These are phyloP conservation scores for Ceratobasidium papillatum DNA, from an alignment of 1,284 basidiomycete species.

Conservation along the genomic window DNA sequence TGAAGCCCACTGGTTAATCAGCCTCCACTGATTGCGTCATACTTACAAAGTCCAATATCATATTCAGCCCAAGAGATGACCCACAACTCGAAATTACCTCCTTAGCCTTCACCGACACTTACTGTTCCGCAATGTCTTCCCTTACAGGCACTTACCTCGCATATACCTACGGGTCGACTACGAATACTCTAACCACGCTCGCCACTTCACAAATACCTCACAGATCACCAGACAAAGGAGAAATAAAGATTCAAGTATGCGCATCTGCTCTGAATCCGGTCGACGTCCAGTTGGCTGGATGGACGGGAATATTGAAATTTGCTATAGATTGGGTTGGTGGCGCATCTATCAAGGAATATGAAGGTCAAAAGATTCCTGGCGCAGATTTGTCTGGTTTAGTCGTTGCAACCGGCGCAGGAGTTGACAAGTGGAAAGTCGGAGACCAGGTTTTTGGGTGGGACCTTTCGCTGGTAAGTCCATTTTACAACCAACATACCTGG, in stretches of 20 bases:
- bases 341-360: neutral
- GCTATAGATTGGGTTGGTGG: neutral
- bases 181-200: neutral
- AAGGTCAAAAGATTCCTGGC: neutral
- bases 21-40: too few relatives aligned
- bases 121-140: neutral
- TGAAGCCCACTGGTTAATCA: too few relatives aligned
- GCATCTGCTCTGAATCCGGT: slow-evolving; percentile 8
- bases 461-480: neutral
- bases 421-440: slow-evolving; percentile 4
- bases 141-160: slow-evolving; percentile 4
- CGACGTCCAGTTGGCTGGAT: slow-evolving; percentile 9
- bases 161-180: neutral
- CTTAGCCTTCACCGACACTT: too few relatives aligned
- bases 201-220: neutral
- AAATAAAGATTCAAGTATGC: neutral
- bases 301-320: neutral
- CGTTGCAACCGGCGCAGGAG: slow-evolving; percentile 3
- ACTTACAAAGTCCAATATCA: too few relatives aligned
- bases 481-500: neutral
- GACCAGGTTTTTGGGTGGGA: neutral
- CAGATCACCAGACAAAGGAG: neutral
- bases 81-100: too few relatives aligned
- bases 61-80: too few relatives aligned
- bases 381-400: slow-evolving; percentile 7